phyloP scores from a whole-genome alignment of 2,329 filamentous ascomycete species.

The Triangularia verruculosa region DNA sequence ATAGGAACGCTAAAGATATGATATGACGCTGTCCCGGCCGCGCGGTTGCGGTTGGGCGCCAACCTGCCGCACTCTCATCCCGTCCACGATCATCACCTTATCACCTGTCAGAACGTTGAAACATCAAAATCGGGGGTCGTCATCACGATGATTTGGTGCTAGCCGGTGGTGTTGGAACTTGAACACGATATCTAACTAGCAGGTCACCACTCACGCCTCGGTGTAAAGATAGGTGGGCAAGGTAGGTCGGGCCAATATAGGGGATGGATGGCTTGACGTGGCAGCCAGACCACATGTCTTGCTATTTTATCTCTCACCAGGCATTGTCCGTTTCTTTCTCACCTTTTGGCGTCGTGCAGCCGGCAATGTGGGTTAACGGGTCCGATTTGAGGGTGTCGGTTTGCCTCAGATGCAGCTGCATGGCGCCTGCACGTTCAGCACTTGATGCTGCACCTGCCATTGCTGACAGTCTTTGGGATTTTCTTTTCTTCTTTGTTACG shows the following conservation, averaged over 20 bases:
- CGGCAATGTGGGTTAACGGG: neutral
- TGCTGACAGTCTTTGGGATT: neutral
- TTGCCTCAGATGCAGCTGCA: neutral
- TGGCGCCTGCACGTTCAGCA: neutral
- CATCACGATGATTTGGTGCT: neutral
- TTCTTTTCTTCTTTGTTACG: neutral
- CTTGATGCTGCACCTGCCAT: neutral
- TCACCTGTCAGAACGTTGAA: neutral
- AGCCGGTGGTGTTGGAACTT: neutral
- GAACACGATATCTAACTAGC: neutral
- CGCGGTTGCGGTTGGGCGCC: slow-evolving; percentile 8
- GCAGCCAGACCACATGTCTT: neutral
- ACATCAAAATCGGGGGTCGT: neutral
- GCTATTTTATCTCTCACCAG: neutral
- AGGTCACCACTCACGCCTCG: neutral
- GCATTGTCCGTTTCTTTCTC: neutral
- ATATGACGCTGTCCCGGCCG: slow-evolving; percentile 1
- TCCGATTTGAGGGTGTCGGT: neutral
- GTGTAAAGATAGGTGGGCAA: neutral
- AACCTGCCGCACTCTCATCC: neutral
- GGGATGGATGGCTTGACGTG: neutral
- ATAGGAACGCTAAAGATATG: neutral
- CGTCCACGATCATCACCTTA: neutral
- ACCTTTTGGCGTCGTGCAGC: neutral
- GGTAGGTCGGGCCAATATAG: neutral